Percentiles rank a stretch among this genome's conserved stretches.
phyloP scores from a whole-genome alignment of 2,329 filamentous ascomycete species.

The Fusarium goolgardi region DNA sequence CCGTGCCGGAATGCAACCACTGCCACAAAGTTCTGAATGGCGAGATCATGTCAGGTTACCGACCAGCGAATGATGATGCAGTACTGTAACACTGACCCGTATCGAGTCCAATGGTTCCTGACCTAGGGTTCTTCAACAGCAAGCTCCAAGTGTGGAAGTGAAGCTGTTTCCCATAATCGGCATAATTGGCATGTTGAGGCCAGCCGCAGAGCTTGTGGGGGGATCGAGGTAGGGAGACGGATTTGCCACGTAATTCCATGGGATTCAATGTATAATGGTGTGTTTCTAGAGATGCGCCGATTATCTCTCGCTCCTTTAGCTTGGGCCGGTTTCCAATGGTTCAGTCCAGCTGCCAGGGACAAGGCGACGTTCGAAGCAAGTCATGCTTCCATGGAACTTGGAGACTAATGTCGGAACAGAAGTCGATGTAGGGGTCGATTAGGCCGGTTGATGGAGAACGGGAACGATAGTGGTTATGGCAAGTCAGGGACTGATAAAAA shows the following conservation, averaged over 20 bases:
- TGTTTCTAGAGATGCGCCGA: slow-evolving; percentile 4
- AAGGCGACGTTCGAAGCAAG: slow-evolving; percentile 25
- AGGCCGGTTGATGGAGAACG: slow-evolving; percentile 1
- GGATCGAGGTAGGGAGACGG: slow-evolving; percentile 9
- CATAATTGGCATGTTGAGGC: slow-evolving; percentile 38
- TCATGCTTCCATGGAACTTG: slow-evolving; percentile 23
- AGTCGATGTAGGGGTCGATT: slow-evolving; percentile 34
- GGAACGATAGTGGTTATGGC: slow-evolving; percentile 9
- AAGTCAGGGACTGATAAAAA: slow-evolving; percentile 32
- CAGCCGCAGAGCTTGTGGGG: slow-evolving; percentile 27
- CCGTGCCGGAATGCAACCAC: slow-evolving; percentile 31
- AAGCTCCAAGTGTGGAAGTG: slow-evolving; percentile 9
- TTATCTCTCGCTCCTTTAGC: slow-evolving; percentile 5
- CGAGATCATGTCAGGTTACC: slow-evolving; percentile 4
- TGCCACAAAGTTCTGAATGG: slow-evolving; percentile 1
- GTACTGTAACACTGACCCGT: slow-evolving; percentile 21
- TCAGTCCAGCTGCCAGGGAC: slow-evolving; percentile 34
- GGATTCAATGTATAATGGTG: slow-evolving; percentile 6
- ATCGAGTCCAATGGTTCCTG: slow-evolving; percentile 19
- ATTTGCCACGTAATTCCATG: slow-evolving; percentile 31
- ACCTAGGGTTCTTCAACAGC: background rate
- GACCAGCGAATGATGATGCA: slow-evolving; percentile 4
- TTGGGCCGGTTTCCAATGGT: slow-evolving; percentile 7
- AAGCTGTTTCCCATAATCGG: slow-evolving; percentile 17
- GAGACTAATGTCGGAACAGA: slow-evolving; percentile 2